Evolutionary conservation across 345 rosid genomes (phyloP), one percentile per base, ranked within the genome.

Genomic region (Crucihimalaya himalaica): DNA sequence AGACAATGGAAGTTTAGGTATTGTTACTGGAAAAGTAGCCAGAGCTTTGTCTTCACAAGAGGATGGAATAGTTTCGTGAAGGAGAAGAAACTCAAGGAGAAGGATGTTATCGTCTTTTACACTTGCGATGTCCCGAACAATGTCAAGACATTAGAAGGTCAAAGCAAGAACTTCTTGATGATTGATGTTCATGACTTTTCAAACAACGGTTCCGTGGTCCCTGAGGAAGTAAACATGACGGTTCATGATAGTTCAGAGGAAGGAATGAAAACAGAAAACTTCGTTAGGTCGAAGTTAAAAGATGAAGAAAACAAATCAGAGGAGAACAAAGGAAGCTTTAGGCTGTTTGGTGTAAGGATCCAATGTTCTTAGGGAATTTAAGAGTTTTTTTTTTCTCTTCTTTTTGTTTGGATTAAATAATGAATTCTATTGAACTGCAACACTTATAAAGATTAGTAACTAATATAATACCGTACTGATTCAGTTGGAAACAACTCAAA

Each of bases 11-110:
- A 81, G 45, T 94, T 94, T 58, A 78, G 97, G 64, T 91, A 88
- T 53, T 94, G 97, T 39, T 91, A 89, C 63, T 91, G 97, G 45
- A 82, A 25, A 65, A 90, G 96, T 78, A 93, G 96, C 66, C 92
- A 87, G 64, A 88, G 96, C 69, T 89, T 83, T 40, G 94, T 93
- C 20, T 89, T 93, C 83, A 89, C 92, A 0, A 85, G 82, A 76
- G 98, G 98, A 2, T 90, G 97, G 97, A 91, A 69, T 31, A 43
- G 77, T 60, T 93, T 89, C 31, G 89, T 88, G 15, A 91, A 72
- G 82, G 91, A 84, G 56, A 89, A 84, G 47, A 71, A 78, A 3
- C 66, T 91, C 79, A 82, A 80, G 78, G 81, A 87, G 1, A 83
- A 66, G 0, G 97, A 91, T 75, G 62, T 72, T 19, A 66, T 93